Conservation (phyloP, 768 basidiomycete genomes). For the Mycena galericulata region DNA sequence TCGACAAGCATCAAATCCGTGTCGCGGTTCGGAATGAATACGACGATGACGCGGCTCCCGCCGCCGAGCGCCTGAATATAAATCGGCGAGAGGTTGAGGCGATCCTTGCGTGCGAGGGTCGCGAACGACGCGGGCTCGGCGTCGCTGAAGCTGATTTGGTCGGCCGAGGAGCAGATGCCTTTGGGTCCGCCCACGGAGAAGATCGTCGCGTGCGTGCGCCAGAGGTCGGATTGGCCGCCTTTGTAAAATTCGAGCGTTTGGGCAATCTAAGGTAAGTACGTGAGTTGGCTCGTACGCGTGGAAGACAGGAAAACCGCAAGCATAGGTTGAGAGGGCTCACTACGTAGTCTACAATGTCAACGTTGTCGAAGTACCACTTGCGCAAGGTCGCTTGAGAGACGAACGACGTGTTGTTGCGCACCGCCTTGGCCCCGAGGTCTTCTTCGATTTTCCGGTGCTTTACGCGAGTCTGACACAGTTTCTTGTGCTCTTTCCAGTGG, state of each 20-base stretch:
- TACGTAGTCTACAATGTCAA: conserved; percentile 29
- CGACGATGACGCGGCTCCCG: conserved; percentile 22
- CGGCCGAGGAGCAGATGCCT: conserved; percentile 11
- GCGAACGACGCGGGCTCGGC: conserved; percentile 7
- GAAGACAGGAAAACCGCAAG: no score
- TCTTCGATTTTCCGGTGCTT: neutral
- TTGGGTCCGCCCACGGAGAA: conserved; percentile 18
- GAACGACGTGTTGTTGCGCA: conserved; percentile 7
- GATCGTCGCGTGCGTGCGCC: conserved; percentile 27
- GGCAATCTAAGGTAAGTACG: conserved; percentile 18
- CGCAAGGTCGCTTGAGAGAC: conserved; percentile 25
- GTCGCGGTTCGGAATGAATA: conserved; percentile 10
- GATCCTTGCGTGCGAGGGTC: neutral
- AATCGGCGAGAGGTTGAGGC: neutral
- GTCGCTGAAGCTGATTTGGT: conserved; percentile 22
- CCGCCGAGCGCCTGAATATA: neutral
- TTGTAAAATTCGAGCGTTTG: conserved; percentile 30
- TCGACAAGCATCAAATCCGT: conserved; percentile 1
- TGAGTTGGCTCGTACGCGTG: no score
- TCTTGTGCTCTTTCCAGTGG: conserved; percentile 33
- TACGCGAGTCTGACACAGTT: conserved; percentile 6
- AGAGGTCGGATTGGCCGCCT: conserved; percentile 11
- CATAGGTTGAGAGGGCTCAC: neutral
- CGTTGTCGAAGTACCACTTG: conserved; percentile 34
- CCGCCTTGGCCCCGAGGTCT: conserved; percentile 5